These are phyloP conservation scores for Lecanicillium sp. DNA, from an alignment of 2,329 filamentous ascomycete species.

Conservation along the genomic window DNA sequence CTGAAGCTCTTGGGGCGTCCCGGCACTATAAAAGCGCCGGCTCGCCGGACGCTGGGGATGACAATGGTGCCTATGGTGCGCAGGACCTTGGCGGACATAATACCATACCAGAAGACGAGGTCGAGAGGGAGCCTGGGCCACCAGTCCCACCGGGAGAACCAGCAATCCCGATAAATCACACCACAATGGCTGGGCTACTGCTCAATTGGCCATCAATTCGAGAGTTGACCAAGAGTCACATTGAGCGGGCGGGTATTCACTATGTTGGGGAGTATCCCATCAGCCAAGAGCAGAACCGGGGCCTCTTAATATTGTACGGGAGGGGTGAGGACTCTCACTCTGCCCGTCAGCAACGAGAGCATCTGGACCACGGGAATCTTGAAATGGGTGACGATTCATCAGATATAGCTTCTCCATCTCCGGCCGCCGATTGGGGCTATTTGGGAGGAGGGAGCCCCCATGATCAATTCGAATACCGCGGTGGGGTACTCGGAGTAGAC, in stretches of 20 bases:
- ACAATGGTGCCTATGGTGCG: constrained; percentile 2
- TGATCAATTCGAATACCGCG: constrained; percentile 30
- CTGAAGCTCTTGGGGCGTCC: constrained; percentile 9
- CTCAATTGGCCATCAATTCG: constrained; percentile 64
- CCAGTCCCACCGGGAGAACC: constrained; percentile 51
- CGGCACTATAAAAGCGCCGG: constrained; percentile 14
- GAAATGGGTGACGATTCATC: constrained; percentile 41
- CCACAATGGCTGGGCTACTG: constrained; percentile 79
- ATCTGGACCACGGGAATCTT: constrained; percentile 27
- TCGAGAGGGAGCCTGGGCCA: constrained; percentile 43
- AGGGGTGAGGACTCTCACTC: constrained; percentile 66
- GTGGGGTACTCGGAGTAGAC: constrained; percentile 29
- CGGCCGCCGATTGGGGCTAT: constrained; percentile 52
- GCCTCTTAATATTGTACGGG: constrained; percentile 67
- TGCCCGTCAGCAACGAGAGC: constrained; percentile 38
- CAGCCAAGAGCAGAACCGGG: constrained; percentile 64
- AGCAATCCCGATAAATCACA: constrained; percentile 77
- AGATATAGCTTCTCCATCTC: constrained; percentile 45
- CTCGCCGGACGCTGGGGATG: constrained; percentile 20
- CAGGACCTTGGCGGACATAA: constrained; percentile 8
- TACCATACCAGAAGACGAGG: constrained; percentile 32
- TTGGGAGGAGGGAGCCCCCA: constrained; percentile 43
- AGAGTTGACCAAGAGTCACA: constrained; percentile 48
- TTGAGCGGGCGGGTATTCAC: constrained; percentile 42
- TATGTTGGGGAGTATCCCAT: constrained; percentile 68